Evolutionary conservation across 768 basidiomycete genomes (phyloP).

Genomic region (Tricholoma matsutake): DNA sequence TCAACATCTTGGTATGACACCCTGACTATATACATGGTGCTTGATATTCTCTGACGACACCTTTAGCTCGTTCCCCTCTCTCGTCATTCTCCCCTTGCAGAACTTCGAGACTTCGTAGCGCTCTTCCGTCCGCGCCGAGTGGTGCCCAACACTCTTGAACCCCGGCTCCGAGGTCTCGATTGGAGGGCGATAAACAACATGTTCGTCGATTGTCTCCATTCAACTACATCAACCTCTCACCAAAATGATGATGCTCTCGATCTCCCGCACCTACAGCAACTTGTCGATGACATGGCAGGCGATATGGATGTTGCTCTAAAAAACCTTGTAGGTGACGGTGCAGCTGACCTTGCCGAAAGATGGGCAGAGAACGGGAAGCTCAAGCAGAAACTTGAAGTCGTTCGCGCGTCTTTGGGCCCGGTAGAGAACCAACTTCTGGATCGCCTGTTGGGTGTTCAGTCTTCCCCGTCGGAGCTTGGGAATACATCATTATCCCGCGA

Average conservation of each 20-base stretch:
- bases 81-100: slow-evolving; percentile 86
- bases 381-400: slow-evolving; percentile 39
- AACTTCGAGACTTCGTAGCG: slow-evolving; percentile 75
- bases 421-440: slow-evolving; percentile 34
- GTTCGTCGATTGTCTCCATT: slow-evolving; percentile 57
- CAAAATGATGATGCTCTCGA: background rate
- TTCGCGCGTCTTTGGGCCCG: slow-evolving; percentile 43
- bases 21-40: background rate
- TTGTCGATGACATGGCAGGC: slow-evolving; percentile 14
- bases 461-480: slow-evolving; percentile 6
- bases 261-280: slow-evolving; percentile 6
- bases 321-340: slow-evolving; percentile 63
- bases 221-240: slow-evolving; percentile 10
- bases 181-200: slow-evolving; percentile 69
- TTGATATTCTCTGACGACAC: background rate
- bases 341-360: slow-evolving; percentile 40
- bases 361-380: slow-evolving; percentile 55
- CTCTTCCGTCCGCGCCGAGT: slow-evolving; percentile 77
- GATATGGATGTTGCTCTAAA: slow-evolving; percentile 52
- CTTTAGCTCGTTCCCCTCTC: slow-evolving; percentile 75
- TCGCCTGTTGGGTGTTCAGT: slow-evolving; percentile 20
- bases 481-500: background rate
- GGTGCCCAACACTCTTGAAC: slow-evolving; percentile 74
- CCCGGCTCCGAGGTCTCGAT: slow-evolving; percentile 55
- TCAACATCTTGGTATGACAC: slow-evolving; percentile 60